A percentile compares a stretch with the other conserved stretches of the same genome.
These are phyloP conservation scores for Halocafeteria seosinensis DNA, from an alignment of 108 stramenopile species.

Conservation along the genomic window DNA sequence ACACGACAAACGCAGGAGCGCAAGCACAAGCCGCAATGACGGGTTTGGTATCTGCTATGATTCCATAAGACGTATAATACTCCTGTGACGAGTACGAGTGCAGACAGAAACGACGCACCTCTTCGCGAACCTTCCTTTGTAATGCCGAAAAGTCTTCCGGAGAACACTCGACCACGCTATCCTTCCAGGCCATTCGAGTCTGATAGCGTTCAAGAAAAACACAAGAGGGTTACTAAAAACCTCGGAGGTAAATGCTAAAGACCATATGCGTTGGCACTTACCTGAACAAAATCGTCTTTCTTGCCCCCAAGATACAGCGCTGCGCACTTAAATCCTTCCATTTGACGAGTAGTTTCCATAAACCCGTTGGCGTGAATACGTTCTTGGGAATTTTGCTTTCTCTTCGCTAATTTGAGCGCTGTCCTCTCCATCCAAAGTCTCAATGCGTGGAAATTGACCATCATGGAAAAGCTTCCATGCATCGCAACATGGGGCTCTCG, in stretches of 20 bases:
- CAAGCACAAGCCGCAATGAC: not conserved
- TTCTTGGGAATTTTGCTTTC: too few species aligned
- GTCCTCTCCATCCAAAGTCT: constrained; percentile 37
- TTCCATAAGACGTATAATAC: not conserved
- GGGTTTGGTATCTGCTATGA: not conserved
- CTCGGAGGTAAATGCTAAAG: not conserved
- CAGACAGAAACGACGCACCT: constrained; percentile 1
- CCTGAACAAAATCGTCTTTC: constrained; percentile 1
- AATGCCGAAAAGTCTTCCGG: constrained; percentile 23
- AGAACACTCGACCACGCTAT: constrained; percentile 35
- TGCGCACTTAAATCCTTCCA: constrained; percentile 42
- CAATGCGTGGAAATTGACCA: constrained; percentile 60
- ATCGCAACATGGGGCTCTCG: constrained; percentile 52
- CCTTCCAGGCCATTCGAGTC: constrained; percentile 26
- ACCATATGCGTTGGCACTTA: too few species aligned
- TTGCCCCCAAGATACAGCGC: constrained; percentile 26
- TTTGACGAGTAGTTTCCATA: constrained; percentile 45
- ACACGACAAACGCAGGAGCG: not conserved
- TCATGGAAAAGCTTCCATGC: constrained; percentile 47
- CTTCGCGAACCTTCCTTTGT: not conserved
- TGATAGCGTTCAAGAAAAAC: not conserved
- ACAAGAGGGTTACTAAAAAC: not conserved
- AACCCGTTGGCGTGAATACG: too few species aligned
- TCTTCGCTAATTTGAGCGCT: constrained; percentile 29
- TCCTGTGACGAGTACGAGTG: too few species aligned